Evolutionary conservation across 2,329 filamentous ascomycete genomes (phyloP).

Genomic region (Penicillium sp.): DNA sequence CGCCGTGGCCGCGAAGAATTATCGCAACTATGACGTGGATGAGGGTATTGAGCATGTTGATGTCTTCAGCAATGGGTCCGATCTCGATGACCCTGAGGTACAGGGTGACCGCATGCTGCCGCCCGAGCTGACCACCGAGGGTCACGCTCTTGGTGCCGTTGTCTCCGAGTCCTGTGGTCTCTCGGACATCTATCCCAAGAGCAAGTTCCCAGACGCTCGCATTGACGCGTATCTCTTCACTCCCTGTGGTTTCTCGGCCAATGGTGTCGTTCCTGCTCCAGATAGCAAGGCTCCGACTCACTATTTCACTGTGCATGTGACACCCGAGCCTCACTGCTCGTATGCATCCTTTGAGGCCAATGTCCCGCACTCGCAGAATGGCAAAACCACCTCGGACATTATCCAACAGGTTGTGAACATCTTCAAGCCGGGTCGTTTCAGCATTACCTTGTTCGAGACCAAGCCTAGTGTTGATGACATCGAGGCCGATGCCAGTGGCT

Average conservation of each 20-base stretch:
- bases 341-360: slow-evolving; percentile 99
- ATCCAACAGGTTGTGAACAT: slow-evolving; percentile 93
- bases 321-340: slow-evolving; percentile 93
- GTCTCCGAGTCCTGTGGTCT: slow-evolving; percentile 89
- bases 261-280: slow-evolving; percentile 86
- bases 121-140: slow-evolving; percentile 83
- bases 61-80: slow-evolving; percentile 75
- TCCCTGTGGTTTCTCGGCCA: slow-evolving; percentile 95
- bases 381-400: slow-evolving; percentile 84
- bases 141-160: slow-evolving; percentile 87
- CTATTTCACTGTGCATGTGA: slow-evolving; percentile 99
- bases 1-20: slow-evolving; percentile 81
- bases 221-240: slow-evolving; percentile 97
- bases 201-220: slow-evolving; percentile 85
- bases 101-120: slow-evolving; percentile 55
- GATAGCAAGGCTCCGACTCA: slow-evolving; percentile 63
- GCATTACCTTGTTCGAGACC: slow-evolving; percentile 92
- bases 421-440: slow-evolving; percentile 97
- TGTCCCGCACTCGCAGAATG: slow-evolving; percentile 83
- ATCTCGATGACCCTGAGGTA: slow-evolving; percentile 59
- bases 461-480: slow-evolving; percentile 57
- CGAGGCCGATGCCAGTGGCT: slow-evolving; percentile 28
- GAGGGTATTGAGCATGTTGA: slow-evolving; percentile 57
- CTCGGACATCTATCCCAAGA: slow-evolving; percentile 81
- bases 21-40: slow-evolving; percentile 69